Evolutionary conservation across 768 basidiomycete species (phyloP), one percentile per base, ranked within the genome.

Genomic region (Hericium coralloides): DNA sequence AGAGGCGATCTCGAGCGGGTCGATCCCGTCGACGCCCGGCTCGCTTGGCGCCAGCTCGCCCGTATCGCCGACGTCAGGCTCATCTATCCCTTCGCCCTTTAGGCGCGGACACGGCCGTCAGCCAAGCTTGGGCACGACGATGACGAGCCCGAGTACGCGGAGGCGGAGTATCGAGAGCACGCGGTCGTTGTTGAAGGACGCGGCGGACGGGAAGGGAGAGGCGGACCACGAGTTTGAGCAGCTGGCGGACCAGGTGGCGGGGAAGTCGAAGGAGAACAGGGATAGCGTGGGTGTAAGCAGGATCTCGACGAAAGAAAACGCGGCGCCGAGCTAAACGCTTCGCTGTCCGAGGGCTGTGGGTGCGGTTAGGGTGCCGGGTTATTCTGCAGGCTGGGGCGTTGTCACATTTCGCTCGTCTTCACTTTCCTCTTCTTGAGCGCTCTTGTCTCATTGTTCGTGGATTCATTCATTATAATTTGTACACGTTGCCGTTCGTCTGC

Each of bases 121-220:
- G 65, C 83, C 86, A 52, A 94, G 91, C 66, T 70, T 98, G 60
- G 95, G 95, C 3, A 98, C 95, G 61, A 98, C 95, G 61, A 88
- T 86, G 83, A 95, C 95, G 52, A 90, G 87, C 65, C 95, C 97
- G 14, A 94, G 91, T 69, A 98, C 87, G 52, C 76, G 97, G 62
- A 76, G 95, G 71, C 76, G 95, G 69, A 92, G 89, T 68, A 70
- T 98, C 69, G 95, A 98, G 77, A 94, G 89, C 69, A 98, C 97
- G 53, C 93, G 95, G 78, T 87, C 87, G 60, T 81, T 98, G 68
- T 95, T 98, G 66, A 87, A 94, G 71, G 92, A 92, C 63, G 95
- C 89, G 6, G 84, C 87, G 71, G 94, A 95, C 53, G 90, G 89
- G 36, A 84, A 79, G 64, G 26, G 26, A 8, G 78, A 77, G 37